A percentile compares a stretch with the other conserved stretches of the same genome.
Evolutionary conservation across 2,329 filamentous ascomycete species (phyloP).

Genomic region (Pestalotiopsis sp.): DNA sequence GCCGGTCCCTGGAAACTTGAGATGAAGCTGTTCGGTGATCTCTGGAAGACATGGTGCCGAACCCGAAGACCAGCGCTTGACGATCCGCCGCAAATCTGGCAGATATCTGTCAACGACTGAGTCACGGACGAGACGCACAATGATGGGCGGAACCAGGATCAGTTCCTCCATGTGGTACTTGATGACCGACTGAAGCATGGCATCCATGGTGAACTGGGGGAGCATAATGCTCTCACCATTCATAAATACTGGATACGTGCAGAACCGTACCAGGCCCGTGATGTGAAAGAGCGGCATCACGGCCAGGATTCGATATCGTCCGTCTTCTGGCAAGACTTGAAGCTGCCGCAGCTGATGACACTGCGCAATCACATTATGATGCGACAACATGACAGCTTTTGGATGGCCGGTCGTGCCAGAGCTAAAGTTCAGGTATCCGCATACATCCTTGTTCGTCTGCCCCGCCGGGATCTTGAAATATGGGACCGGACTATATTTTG

Average conservation of each 20-base stretch:
- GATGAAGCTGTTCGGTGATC: constrained; percentile 53
- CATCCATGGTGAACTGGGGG: constrained; percentile 22
- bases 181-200: constrained; percentile 19
- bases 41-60: constrained; percentile 57
- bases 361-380: constrained; percentile 17
- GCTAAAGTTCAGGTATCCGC: constrained; percentile 15
- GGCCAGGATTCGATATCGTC: constrained; percentile 9
- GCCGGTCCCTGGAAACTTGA: constrained; percentile 56
- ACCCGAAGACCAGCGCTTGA: constrained; percentile 57
- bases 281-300: constrained; percentile 22
- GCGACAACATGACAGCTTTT: constrained; percentile 16
- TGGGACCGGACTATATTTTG: background rate
- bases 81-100: constrained; percentile 14
- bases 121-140: constrained; percentile 23
- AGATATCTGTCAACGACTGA: constrained; percentile 16
- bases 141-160: constrained; percentile 24
- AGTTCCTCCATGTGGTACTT: constrained; percentile 22
- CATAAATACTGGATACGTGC: constrained; percentile 19
- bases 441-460: constrained; percentile 11
- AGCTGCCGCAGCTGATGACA: constrained; percentile 15
- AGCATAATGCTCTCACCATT: constrained; percentile 23
- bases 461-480: constrained; percentile 5
- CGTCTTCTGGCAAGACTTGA: constrained; percentile 10
- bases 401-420: constrained; percentile 16
- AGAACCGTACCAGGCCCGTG: constrained; percentile 17